Percentiles rank a stretch among this genome's conserved stretches.
Conservation (phyloP, 257 asterid species). For the Catharanthus roseus region DNA sequence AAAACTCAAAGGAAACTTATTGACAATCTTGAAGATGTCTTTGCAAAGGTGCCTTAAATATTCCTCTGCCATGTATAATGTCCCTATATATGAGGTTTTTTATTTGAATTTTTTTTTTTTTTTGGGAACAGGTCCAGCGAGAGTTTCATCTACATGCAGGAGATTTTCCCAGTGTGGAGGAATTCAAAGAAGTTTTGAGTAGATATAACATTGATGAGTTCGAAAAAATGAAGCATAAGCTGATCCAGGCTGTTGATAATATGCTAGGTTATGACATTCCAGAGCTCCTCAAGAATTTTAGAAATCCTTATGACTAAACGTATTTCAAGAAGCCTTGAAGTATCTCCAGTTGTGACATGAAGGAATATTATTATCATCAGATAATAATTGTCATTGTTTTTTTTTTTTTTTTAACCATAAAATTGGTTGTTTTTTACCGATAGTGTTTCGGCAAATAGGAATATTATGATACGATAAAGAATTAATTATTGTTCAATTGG, state of each 20-base stretch:
- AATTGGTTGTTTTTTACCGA: too few species aligned
- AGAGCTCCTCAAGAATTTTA: constrained; percentile 56
- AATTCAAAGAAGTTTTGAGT: constrained; percentile 52
- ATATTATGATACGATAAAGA: too few species aligned
- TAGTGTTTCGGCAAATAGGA: too few species aligned
- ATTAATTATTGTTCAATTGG: too few species aligned
- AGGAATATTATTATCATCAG: too few species aligned
- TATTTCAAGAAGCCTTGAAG: constrained; percentile 56
- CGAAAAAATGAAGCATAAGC: constrained; percentile 77
- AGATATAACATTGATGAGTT: constrained; percentile 70
- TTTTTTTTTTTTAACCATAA: too few species aligned
- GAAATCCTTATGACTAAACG: constrained; percentile 63
- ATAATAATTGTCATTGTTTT: too few species aligned
- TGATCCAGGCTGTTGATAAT: constrained; percentile 70
- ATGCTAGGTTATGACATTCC: constrained; percentile 93
- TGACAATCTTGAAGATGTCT: constrained; percentile 52
- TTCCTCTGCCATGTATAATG: background rate
- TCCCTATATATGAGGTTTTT: background rate
- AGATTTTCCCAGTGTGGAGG: constrained; percentile 72
- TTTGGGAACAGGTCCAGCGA: constrained; percentile 67
- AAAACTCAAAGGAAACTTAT: constrained; percentile 62
- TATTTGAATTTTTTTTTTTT: background rate
- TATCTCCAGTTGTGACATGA: background rate
- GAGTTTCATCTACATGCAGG: constrained; percentile 75
- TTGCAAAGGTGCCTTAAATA: constrained; percentile 47